Conservation (phyloP, 2,329 filamentous ascomycete species). For the Graphiopsis chlorocephala region DNA sequence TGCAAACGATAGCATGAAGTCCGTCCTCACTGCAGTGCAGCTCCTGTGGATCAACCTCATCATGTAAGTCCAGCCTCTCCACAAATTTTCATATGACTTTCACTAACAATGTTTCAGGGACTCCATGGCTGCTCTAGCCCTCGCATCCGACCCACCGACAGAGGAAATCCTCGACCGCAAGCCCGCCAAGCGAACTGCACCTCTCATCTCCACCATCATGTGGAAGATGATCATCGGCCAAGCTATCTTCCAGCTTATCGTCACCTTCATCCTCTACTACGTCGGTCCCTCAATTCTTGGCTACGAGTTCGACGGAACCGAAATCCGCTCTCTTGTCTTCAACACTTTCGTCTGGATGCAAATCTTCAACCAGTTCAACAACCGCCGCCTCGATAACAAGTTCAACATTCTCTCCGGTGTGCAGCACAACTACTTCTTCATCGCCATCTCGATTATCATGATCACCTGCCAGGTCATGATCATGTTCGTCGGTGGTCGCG, state of each 20-base stretch:
- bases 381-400: constrained; percentile 87
- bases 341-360: constrained; percentile 99
- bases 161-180: constrained; percentile 77
- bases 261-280: constrained; percentile 81
- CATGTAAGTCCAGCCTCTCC: constrained; percentile 54
- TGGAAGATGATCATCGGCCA: constrained; percentile 99
- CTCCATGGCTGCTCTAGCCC: constrained; percentile 84
- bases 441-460: constrained; percentile 81
- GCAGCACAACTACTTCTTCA: constrained; percentile 81
- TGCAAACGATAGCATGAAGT: constrained; percentile 63
- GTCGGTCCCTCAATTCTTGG: constrained; percentile 60
- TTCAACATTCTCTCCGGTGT: constrained; percentile 96
- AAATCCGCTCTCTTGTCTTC: constrained; percentile 82
- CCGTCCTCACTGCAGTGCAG: constrained; percentile 84
- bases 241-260: constrained; percentile 78
- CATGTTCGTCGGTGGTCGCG: constrained; percentile 76
- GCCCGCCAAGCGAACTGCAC: constrained; percentile 69
- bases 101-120: constrained; percentile 46
- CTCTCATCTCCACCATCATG: constrained; percentile 88
- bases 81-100: neutral
- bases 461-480: constrained; percentile 86
- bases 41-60: constrained; percentile 95
- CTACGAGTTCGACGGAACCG: constrained; percentile 48
- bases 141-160: constrained; percentile 84
- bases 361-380: constrained; percentile 98